Evolutionary conservation across 345 rosid species (phyloP), one percentile per base, ranked within the genome.

Genomic region (Abelmoschus esculentus): DNA sequence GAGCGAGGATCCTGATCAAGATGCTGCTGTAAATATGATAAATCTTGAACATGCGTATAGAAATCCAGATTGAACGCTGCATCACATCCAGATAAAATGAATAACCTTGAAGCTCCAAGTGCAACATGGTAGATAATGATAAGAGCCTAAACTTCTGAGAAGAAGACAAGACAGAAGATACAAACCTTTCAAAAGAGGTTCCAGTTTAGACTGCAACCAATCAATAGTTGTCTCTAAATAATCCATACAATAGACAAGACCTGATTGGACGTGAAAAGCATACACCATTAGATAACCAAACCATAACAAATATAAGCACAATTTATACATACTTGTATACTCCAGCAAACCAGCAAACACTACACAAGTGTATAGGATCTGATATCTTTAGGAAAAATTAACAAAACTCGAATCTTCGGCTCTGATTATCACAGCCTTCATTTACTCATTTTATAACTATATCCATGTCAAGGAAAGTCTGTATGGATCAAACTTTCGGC

Each of bases 181-280:
- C 83, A 10, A 71, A 89, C 98, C 95, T 77, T 96, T 92, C 26
- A 89, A 14, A 60, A 96, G 87, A 79, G 99, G 95, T 78, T 86
- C 76, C 81, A 96, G 74, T 70, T 84, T 92, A 12, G 89, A 80
- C 79, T 90, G 80, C 74, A 96, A 79, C 99, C 99, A 92, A 73
- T 89, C 98, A 31, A 92, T 81, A 79, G 89, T 92, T 83, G 92
- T 83, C 86, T 92, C 97, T 69, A 92, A 76, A 75, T 87, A 59
- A 63, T 92, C 96, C 97, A 87, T 90, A 80, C 96, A 90, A 75
- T 90, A 91, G 4, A 89, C 66, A 54, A 90, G 96, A 68, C 97
- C 98, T 90, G 76, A 61, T 61, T 59, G 61, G 34, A 69, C 2
- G 70, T 38, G 15, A 56, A 70, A 60, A 74, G 44, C 7, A 38